These are phyloP conservation scores for Arthrobotrys entomopaga DNA, from an alignment of 2,329 filamentous ascomycete genomes.

Conservation along the genomic window DNA sequence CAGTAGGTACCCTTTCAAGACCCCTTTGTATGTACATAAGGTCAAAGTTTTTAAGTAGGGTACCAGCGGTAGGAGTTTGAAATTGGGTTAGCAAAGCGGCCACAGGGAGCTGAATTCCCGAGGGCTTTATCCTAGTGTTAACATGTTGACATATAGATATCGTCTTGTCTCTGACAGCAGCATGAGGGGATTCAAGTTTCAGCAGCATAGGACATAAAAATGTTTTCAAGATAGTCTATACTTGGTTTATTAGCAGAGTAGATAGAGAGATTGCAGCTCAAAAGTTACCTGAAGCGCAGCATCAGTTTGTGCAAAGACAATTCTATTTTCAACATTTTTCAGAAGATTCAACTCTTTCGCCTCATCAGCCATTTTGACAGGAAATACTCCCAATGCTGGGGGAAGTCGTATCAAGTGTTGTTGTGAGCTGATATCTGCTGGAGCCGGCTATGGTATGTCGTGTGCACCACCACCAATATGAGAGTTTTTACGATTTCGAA, in stretches of 20 bases:
- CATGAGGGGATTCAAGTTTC: constrained; percentile 84
- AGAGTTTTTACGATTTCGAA: constrained; percentile 8
- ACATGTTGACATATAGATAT: constrained; percentile 77
- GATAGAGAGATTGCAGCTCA: background rate
- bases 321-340: constrained; percentile 84
- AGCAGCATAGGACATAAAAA: constrained; percentile 85
- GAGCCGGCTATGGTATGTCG: background rate
- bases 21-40: constrained; percentile 90
- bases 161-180: constrained; percentile 79
- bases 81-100: constrained; percentile 87
- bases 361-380: constrained; percentile 63
- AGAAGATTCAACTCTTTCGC: constrained; percentile 82
- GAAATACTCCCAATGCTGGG: background rate
- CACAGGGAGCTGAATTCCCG: constrained; percentile 73
- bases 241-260: background rate
- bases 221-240: constrained; percentile 74
- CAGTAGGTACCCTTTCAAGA: constrained; percentile 69
- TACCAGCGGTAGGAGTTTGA: constrained; percentile 72
- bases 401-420: no score
- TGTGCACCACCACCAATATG: constrained; percentile 26
- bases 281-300: constrained; percentile 71
- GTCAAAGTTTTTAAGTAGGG: constrained; percentile 86
- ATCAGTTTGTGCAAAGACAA: constrained; percentile 84
- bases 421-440: no score
- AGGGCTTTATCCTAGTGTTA: constrained; percentile 67